Evolutionary conservation across 495 filamentous ascomycete species (phyloP), one percentile per base, ranked within the genome.

Genomic region (Aspergillus wentii): DNA sequence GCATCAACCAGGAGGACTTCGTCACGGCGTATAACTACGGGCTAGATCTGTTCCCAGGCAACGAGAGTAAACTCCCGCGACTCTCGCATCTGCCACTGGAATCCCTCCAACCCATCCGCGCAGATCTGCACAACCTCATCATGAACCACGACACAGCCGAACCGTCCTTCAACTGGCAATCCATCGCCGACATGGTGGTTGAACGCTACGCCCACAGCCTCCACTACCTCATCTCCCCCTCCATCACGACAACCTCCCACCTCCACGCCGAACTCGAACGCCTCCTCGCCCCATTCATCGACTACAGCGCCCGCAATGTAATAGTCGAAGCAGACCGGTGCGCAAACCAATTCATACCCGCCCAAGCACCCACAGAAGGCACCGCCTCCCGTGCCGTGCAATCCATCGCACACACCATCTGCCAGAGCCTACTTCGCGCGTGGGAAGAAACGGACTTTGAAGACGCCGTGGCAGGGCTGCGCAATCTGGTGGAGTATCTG

Each of bases 1-100:
- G 26, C n/a, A 38, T 84, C 21, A 76, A 85, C 54, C 83, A 76
- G 41, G 75, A 78, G 0, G 52, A 68, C 33, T 78, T 85, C 54
- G 72, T 83, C 10, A 76, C 74, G 0, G 76, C 70, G 1, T 79
- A 72, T 41, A 68, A 64, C 27, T 75, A 79, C 43, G 64, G 60
- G 5, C 33, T 77, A 21, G 72, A 81, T 41, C 42, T 82, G n/a
- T 76, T 75, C 47, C 40, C 43, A 2, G 30, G 49, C 1, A 35
- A 55, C 22, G 40, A 54, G 7, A 35, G 31, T 0, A 49, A 59
- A 1, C 52, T 76, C n/a, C 79, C 76, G 1, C 57, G 80, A 17
- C 47, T 84, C 15, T 23, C 30, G 1, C 46, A 66, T 23, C 53
- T 69, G 5, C 54, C 52, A 7, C 9, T 45, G 1, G 50, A 43